Base-by-base conservation (phyloP, 2,329 filamentous ascomycete genomes). In the Curvularia eragrostidis region DNA sequence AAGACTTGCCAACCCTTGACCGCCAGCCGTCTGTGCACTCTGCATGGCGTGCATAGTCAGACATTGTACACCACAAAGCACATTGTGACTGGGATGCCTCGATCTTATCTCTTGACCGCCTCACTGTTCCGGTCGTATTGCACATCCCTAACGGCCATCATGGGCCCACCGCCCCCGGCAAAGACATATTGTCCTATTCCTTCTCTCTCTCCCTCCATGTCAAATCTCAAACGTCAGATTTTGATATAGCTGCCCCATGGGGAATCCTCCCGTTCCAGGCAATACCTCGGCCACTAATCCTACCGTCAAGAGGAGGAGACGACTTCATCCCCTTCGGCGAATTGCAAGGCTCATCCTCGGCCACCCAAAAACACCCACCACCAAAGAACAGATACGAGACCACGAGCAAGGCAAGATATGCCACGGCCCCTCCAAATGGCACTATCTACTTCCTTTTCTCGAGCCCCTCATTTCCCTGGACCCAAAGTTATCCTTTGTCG, bases 391-490 rank as follows among this genome's bases (percentile, higher is more conserved):
- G 30, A 39, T 44, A 41, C 30, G 13, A 41, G 43, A 48, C 18
- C 15, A 48, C 3, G 34, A 48, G 24, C 39, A 49, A 28, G 46
- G 50, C 39, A 48, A 52, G 4, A 49, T 42, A 34, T 65, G 63
- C 32, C 48, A 47, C 38, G 63, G 63, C 13, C 49, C 61, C 21
- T 56, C 61, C 13, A 49, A 55, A 43, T 49, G 62, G 34, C 59
- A 64, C 18, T 62, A 62, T 18, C 26, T 62, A 0, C 57, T 65
- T 1, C 63, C 61, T 1, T 60, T 65, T 39, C 34, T 65, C 24
- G 63, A 65, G 39, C 61, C 58, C 4, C 48, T 65, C n/a, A 42
- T 60, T 9, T 49, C 58, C 1, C 10, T 65, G n/a, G 54, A 65
- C n/a, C 61, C 63, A 4, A 65, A 58, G 23, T 24, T 65, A 13